These are phyloP conservation scores for Rheum nobile DNA, from an alignment of 148 eudicot species.

Conservation along the genomic window DNA sequence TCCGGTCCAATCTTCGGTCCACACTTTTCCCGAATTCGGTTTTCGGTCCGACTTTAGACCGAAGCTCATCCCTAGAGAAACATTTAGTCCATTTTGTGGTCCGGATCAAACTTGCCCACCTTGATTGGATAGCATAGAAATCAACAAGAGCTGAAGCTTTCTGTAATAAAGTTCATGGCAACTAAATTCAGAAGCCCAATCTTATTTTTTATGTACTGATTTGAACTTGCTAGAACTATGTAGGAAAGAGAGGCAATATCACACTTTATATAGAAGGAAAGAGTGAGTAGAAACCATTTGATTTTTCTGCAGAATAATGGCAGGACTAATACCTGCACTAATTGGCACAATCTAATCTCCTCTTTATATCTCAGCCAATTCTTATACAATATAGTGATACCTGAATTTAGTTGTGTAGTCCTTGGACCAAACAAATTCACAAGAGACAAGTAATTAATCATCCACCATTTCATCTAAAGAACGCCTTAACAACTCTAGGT, in stretches of 20 bases:
- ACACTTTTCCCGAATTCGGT: too few relatives aligned
- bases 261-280: too few relatives aligned
- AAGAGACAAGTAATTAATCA: too few relatives aligned
- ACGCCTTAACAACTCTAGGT: too few relatives aligned
- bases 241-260: background rate
- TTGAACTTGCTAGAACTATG: background rate
- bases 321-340: background rate
- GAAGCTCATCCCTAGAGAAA: too few relatives aligned
- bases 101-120: conserved; percentile 85
- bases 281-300: background rate
- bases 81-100: too few relatives aligned
- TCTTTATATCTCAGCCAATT: background rate
- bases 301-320: background rate
- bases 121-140: conserved; percentile 8
- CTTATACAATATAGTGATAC: background rate
- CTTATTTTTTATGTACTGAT: background rate
- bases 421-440: background rate
- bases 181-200: background rate
- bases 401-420: too few relatives aligned
- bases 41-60: too few relatives aligned
- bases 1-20: too few relatives aligned
- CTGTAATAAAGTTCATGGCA: background rate
- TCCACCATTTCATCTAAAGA: too few relatives aligned
- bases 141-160: background rate
- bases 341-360: background rate